Evolutionary conservation across 1,139 yeast species (phyloP).

Genomic region (Yamadazyma atmosphaerica): DNA sequence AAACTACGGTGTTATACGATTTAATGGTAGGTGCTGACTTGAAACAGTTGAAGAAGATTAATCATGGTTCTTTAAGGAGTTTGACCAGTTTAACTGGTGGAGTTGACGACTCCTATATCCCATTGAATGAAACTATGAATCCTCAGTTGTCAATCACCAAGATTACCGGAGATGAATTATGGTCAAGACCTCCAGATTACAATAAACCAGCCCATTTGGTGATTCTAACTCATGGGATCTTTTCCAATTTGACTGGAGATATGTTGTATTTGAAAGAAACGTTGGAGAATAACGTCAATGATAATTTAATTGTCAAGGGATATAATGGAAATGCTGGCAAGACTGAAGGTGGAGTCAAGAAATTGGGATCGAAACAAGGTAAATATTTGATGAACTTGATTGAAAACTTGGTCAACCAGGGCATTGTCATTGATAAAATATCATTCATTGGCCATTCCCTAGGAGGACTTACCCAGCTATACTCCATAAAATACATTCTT

Average conservation of each 20-base stretch:
- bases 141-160: conserved; percentile 42
- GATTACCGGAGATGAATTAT: conserved; percentile 63
- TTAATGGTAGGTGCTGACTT: conserved; percentile 53
- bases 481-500: conserved; percentile 79
- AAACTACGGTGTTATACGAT: conserved; percentile 69
- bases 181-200: conserved; percentile 55
- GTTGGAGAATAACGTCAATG: conserved; percentile 60
- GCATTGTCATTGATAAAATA: conserved; percentile 49
- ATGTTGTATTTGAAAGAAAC: conserved; percentile 82
- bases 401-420: conserved; percentile 25
- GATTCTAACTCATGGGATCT: conserved; percentile 85
- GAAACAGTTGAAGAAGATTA: conserved; percentile 30
- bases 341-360: conserved; percentile 87
- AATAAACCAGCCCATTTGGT: conserved; percentile 66
- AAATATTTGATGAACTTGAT: conserved; percentile 64
- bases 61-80: conserved; percentile 24
- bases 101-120: conserved; percentile 9
- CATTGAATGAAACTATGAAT: conserved; percentile 17
- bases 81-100: conserved; percentile 17
- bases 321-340: conserved; percentile 80
- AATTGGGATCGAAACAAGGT: conserved; percentile 76
- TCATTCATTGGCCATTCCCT: conserved; percentile 91
- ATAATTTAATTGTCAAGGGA: conserved; percentile 76
- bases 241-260: conserved; percentile 87
- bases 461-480: conserved; percentile 88